Evolutionary conservation across 176 grass and related monocot genomes (phyloP).

Genomic region (Carex littledalei): DNA sequence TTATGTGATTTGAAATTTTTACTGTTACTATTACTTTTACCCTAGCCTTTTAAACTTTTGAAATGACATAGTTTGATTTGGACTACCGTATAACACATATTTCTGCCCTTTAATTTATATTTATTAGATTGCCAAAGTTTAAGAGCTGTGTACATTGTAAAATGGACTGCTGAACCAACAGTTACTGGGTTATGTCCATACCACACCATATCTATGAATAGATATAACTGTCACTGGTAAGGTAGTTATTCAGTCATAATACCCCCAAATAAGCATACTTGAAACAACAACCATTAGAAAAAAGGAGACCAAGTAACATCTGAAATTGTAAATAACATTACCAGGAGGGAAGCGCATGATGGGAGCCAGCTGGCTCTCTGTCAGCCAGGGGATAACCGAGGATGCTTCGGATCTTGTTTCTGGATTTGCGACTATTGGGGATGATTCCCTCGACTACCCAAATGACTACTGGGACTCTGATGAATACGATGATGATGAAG

Average conservation of each 20-base stretch:
- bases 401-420: constrained; percentile 83
- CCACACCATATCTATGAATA: constrained; percentile 2
- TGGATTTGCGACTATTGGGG: constrained; percentile 75
- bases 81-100: neutral
- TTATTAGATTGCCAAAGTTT: neutral
- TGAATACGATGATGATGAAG: constrained; percentile 89
- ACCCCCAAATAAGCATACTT: neutral
- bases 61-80: neutral
- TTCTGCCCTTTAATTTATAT: neutral
- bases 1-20: constrained; percentile 2
- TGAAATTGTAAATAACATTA: constrained; percentile 5
- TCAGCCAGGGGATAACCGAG: constrained; percentile 94
- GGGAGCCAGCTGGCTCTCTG: constrained; percentile 76
- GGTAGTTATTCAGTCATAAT: neutral
- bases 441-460: constrained; percentile 84
- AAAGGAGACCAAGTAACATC: constrained; percentile 4
- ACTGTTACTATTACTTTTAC: constrained; percentile 9
- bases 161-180: neutral
- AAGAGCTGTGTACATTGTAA: neutral
- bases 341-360: constrained; percentile 72
- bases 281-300: neutral
- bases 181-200: neutral
- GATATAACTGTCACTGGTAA: neutral
- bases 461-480: constrained; percentile 99
- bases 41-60: neutral